A percentile compares a stretch with the other conserved stretches of the same genome.
Evolutionary conservation across 768 basidiomycete genomes (phyloP).

Genomic region (Lentinula sp.): DNA sequence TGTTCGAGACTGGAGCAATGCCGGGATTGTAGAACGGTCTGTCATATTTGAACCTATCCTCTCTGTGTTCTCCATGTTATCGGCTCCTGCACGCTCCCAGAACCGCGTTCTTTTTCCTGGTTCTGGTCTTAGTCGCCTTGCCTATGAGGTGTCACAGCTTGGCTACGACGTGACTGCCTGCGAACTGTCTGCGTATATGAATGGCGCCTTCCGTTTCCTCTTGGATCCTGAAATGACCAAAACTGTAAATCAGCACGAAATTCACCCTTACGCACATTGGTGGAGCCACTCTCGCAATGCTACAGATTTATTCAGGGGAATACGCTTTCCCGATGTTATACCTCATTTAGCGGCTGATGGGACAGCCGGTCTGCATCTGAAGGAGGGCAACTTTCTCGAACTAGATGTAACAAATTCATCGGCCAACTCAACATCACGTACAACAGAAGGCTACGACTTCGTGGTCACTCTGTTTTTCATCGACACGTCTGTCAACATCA

Average conservation of each 20-base stretch:
- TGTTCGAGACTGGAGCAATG: conserved; percentile 63
- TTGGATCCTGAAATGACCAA: conserved; percentile 41
- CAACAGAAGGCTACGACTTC: conserved; percentile 41
- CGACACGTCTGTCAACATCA: conserved; percentile 51
- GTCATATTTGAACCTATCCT: conserved; percentile 54
- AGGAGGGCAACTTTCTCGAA: conserved; percentile 55
- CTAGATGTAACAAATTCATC: conserved; percentile 9
- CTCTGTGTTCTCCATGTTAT: conserved; percentile 27
- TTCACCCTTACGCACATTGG: conserved; percentile 62
- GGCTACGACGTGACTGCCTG: conserved; percentile 57
- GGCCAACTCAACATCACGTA: conserved; percentile 11
- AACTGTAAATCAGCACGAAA: conserved; percentile 35
- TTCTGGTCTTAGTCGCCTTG: conserved; percentile 55
- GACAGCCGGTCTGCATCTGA: conserved; percentile 34
- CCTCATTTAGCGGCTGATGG: conserved; percentile 37
- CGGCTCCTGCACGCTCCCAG: neutral
- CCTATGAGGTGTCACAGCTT: conserved; percentile 61
- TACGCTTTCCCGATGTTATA: conserved; percentile 56
- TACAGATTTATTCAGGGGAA: conserved; percentile 41
- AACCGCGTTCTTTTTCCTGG: conserved; percentile 57
- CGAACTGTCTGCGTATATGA: conserved; percentile 65
- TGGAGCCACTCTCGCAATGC: conserved; percentile 61
- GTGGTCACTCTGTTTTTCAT: conserved; percentile 65
- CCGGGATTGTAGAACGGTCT: conserved; percentile 48
- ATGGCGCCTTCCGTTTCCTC: conserved; percentile 51